A percentile compares a stretch with the other conserved stretches of the same genome.
Evolutionary conservation across 2,329 filamentous ascomycete species (phyloP).

Genomic region (Neospermospora avenae): DNA sequence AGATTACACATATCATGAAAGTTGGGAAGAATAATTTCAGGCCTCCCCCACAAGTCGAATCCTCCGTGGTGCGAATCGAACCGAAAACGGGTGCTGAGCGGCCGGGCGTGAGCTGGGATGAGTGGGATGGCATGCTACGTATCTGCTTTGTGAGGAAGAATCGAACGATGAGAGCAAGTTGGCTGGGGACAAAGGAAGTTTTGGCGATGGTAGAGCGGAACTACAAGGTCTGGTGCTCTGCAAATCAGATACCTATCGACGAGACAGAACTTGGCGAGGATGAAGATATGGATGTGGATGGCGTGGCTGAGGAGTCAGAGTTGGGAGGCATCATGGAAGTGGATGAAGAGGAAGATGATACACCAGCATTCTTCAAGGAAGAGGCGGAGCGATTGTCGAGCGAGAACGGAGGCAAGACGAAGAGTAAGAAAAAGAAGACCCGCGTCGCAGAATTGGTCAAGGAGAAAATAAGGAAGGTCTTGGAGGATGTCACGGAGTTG

Average conservation of each 20-base stretch:
- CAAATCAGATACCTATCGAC: constrained; percentile 77
- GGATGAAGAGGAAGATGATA: constrained; percentile 58
- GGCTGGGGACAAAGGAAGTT: constrained; percentile 76
- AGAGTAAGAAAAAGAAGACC: constrained; percentile 71
- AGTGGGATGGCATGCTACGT: constrained; percentile 87
- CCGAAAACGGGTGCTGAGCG: constrained; percentile 74
- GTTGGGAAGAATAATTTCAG: constrained; percentile 96
- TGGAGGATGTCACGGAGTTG: constrained; percentile 76
- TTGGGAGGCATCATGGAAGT: constrained; percentile 50
- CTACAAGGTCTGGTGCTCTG: constrained; percentile 85
- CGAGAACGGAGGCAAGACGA: constrained; percentile 50
- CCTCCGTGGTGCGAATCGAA: constrained; percentile 83
- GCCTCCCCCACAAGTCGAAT: constrained; percentile 89
- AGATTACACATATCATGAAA: constrained; percentile 76
- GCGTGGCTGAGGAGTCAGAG: constrained; percentile 46
- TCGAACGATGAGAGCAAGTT: constrained; percentile 79
- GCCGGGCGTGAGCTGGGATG: constrained; percentile 87
- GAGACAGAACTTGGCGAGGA: constrained; percentile 52
- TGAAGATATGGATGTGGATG: constrained; percentile 46
- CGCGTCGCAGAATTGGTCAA: constrained; percentile 79
- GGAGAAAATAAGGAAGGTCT: constrained; percentile 79
- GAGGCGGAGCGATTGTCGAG: constrained; percentile 38
- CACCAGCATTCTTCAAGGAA: constrained; percentile 83
- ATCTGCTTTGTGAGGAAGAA: constrained; percentile 87
- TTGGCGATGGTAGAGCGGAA: constrained; percentile 82